phyloP scores from a whole-genome alignment of 192 early-diverging fungal species.

The Coemansia sp. region DNA sequence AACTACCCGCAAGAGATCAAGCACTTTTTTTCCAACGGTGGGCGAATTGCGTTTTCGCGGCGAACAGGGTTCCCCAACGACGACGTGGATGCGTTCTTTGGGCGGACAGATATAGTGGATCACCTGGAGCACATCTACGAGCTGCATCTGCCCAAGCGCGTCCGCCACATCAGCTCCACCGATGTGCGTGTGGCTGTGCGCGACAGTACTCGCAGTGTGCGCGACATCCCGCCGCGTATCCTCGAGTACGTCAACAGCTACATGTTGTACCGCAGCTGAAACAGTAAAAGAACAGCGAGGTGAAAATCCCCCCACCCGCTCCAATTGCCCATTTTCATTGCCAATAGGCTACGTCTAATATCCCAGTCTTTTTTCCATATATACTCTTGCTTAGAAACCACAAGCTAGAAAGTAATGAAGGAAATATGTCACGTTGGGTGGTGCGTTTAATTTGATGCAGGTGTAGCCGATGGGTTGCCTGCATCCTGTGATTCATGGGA shows the following conservation, averaged over 20 bases:
- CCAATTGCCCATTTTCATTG: too few species aligned
- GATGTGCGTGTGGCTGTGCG: constrained; percentile 34
- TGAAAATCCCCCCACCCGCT: too few species aligned
- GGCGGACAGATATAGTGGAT: constrained; percentile 7
- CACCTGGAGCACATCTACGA: constrained; percentile 37
- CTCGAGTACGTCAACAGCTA: constrained; percentile 43
- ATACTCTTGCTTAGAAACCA: too few species aligned
- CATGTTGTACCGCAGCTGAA: constrained; percentile 28
- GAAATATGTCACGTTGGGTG: neutral
- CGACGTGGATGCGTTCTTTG: constrained; percentile 47
- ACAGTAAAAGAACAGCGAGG: neutral
- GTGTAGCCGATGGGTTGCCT: neutral
- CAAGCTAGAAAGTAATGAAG: too few species aligned
- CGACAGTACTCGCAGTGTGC: constrained; percentile 40
- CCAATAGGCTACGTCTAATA: too few species aligned
- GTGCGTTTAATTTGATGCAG: constrained; percentile 4
- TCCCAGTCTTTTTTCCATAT: too few species aligned
- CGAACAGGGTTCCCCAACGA: constrained; percentile 30
- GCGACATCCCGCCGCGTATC: constrained; percentile 48
- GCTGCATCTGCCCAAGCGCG: constrained; percentile 44
- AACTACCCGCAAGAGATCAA: constrained; percentile 50
- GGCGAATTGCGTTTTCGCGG: constrained; percentile 44
- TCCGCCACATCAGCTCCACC: constrained; percentile 47
- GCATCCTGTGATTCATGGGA: neutral
- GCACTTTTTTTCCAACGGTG: constrained; percentile 60